Conservation (phyloP, 768 basidiomycete species). For the Xerocomus brunneocitrinus region DNA sequence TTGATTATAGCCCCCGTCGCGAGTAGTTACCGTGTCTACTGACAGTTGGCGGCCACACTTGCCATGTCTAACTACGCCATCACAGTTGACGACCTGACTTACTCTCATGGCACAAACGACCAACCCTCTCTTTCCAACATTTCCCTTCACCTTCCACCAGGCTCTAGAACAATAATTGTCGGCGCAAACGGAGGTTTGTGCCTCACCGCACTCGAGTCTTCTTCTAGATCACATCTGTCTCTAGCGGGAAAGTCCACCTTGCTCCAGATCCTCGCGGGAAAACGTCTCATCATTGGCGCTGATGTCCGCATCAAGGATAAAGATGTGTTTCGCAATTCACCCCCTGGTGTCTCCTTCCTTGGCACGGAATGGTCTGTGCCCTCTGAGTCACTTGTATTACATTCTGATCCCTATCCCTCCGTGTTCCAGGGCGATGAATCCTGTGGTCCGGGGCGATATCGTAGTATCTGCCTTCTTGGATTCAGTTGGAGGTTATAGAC, state of each 20-base stretch:
- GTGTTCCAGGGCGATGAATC: conserved; percentile 84
- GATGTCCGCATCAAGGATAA: conserved; percentile 67
- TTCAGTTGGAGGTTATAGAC: conserved; percentile 91
- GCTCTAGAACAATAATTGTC: conserved; percentile 80
- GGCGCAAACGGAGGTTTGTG: conserved; percentile 90
- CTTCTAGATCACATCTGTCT: neutral
- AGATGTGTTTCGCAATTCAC: conserved; percentile 89
- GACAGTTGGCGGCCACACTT: no score
- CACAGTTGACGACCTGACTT: conserved; percentile 52
- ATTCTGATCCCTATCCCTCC: neutral
- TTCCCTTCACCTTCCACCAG: conserved; percentile 60
- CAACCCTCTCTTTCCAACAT: conserved; percentile 61
- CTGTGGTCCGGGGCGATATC: conserved; percentile 91
- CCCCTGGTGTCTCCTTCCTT: conserved; percentile 76
- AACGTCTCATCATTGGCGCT: conserved; percentile 64
- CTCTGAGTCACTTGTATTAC: neutral
- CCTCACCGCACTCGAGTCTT: conserved; percentile 1
- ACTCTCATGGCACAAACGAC: conserved; percentile 41
- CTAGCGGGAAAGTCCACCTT: conserved; percentile 94
- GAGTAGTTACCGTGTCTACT: neutral
- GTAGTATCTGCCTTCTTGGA: conserved; percentile 92
- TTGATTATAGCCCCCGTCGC: neutral
- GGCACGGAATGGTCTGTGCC: conserved; percentile 85
- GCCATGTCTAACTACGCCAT: conserved; percentile 13
- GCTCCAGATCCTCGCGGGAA: conserved; percentile 90